Base-by-base conservation (phyloP, 2,329 filamentous ascomycete species). In the Xylariaceae sp. region DNA sequence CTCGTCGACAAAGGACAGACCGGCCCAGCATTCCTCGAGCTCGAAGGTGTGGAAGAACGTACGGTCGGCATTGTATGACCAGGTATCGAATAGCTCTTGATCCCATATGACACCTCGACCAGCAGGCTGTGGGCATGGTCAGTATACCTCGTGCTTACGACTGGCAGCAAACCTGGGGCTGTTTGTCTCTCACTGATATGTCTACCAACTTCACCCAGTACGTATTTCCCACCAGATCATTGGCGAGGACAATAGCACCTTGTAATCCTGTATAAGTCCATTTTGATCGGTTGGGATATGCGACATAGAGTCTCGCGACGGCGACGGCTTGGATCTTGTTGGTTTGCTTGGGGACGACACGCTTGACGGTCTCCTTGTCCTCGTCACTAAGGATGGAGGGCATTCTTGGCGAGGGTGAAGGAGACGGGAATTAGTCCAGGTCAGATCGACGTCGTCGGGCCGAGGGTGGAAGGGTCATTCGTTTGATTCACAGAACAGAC, bases 31-130 rank as follows among this genome's bases (percentile, higher is more conserved):
- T 64, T 95, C 87, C 75, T 97, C 92, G 58, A 96, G 83, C 77
- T 99, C 94, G 73, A 99, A 99, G 4, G 90, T 92, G 76, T 97
- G 92, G 77, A 99, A 99, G 77, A 97, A 99, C 61, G 90, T 93
- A 62, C 94, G 88, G 73, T 99, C 94, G 72, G 97, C 93, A 76
- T 97, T 96, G 80, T 97, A 99, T 64, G 82, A 81, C 81, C 96
- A 97, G 54, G 86, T 87, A 68, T 99, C 93, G 77, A 96, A 99
- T 69, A 99, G 91, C 76, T 99, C 94, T 77, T 97, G 93, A 71
- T 96, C 92, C 91, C 91, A 97, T 69, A 97, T 88, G 54, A 97
- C 92, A 59, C 93, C 92, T 72, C 88, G 85, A 71, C 86, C 87
- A 54, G 88, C 80, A 59, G 90, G 82, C 88, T 93, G 71, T 18